Evolutionary conservation across 805 yeast genomes (phyloP), one percentile per base, ranked within the genome.

Genomic region (Saturnispora ahearnii): DNA sequence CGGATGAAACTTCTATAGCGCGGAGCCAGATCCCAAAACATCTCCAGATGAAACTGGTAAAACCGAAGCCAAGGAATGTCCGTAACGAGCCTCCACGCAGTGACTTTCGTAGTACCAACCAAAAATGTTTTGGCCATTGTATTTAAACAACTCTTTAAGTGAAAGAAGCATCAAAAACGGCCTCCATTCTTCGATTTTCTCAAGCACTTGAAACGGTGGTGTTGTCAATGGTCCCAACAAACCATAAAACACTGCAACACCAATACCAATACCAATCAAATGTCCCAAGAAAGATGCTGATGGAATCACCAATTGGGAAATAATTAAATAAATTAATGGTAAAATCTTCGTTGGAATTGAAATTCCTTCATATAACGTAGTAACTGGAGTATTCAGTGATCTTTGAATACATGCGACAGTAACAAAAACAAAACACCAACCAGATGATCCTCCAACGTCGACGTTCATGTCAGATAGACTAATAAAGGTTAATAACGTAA

Each of bases 231-330:
- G 66, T 33, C 72, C 72, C 50, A 87, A 68, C 55, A 76, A 73
- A 12, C 82, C 87, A 54, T 67, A 65, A 3, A 75, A 81, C 58
- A 83, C 70, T 6, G 77, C 72, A 62, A 75, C 84, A 9, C 96
- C 96, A 11, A 82, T 72, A 3, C 73, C 52, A 40, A 85, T 66
- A 4, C 86, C 91, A 37, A 84, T 73, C 50, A 79, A 68, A 62
- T 87, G 95, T 31, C 95, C 93, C 56, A 83, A 68, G 56, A 86
- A 79, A 51, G 88, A 80, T 4, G 87, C 76, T 8, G 77, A 74
- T 1, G 95, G 90, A 40, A 82, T 62, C 28, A 84, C 41, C 6
- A 84, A 49, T 2, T 78, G 71, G 42, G 76, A 64, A 8, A 78
- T 18, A 1, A 80, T 54, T 55, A 86, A 67, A 21, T 76, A 56